Evolutionary conservation across 1,284 basidiomycete genomes (phyloP), one percentile per base, ranked within the genome.

Genomic region (Takashimella koratensis): DNA sequence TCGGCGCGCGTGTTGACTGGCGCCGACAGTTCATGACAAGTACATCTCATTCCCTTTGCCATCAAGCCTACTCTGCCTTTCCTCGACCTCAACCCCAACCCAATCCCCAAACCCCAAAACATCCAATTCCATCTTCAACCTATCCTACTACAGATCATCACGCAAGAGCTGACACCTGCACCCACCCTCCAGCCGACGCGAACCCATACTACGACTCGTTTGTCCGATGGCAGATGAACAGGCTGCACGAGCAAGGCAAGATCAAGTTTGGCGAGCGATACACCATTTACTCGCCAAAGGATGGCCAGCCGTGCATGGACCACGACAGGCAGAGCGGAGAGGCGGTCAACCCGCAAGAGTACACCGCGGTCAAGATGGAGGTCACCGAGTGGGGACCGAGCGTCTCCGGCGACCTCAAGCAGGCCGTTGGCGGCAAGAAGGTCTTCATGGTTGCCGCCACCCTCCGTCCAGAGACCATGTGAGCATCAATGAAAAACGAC

Each of bases 241-340:
- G 91, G 75, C 83, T 98, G 12, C 83, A 90, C 77, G 80, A 80
- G 43, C 79, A 90, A 51, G 86, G 87, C 36, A 92, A 92, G 76
- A 90, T 97, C 80, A 95, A 96, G 79, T 99, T 98, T 70, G 96
- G 96, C 49, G 90, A 98, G 79, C 87, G 96, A 44, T 96, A 98
- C 78, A 99, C 96, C 41, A 92, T 99, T 73, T 98, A 96, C 81
- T 95, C 90, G 65, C 92, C 92, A n/a, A 98, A 98, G 76, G 96
- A 99, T 68, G 93, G 92, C 8, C 96, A 98, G 74, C 95, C 96
- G 1, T 98, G 96, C 74, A 98, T 99, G 96, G 96, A 99, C 78
- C 96, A 99, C 79, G 96, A 99, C 75, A 89, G 96, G 59, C 84
- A 86, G 53, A 91, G 92, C 60, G 96, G 96, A 46, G 96, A 99